A percentile compares a stretch with the other conserved stretches of the same genome.
phyloP scores from a whole-genome alignment of 2,329 filamentous ascomycete genomes.

The Tolypocladium amazonense region DNA sequence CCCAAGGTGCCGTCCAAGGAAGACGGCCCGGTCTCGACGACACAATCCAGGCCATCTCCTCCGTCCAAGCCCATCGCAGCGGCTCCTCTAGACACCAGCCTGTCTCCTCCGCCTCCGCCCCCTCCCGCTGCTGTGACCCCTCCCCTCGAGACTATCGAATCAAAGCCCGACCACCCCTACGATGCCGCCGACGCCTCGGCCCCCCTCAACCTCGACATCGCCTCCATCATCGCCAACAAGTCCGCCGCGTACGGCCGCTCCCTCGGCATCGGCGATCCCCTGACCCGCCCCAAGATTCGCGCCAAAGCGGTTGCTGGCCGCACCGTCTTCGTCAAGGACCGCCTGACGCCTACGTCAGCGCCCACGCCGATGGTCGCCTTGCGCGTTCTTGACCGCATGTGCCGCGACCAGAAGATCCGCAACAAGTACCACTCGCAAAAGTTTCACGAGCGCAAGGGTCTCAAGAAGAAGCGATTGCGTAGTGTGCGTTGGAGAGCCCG shows the following conservation, averaged over 20 bases:
- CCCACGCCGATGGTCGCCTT: conserved; percentile 35
- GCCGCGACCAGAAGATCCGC: conserved; percentile 44
- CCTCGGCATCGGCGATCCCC: conserved; percentile 12
- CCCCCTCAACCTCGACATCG: conserved; percentile 20
- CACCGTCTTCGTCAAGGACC: conserved; percentile 26
- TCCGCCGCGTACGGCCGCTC: conserved; percentile 11
- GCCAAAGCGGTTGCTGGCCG: conserved; percentile 23
- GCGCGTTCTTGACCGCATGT: conserved; percentile 25
- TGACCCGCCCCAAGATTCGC: conserved; percentile 16
- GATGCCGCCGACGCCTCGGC: conserved; percentile 12
- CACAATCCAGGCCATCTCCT: background rate
- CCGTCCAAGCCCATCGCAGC: conserved; percentile 1
- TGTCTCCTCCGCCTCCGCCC: conserved; percentile 12
- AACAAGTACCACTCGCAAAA: conserved; percentile 46
- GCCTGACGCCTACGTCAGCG: conserved; percentile 15
- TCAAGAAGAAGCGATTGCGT: conserved; percentile 67
- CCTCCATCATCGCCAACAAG: conserved; percentile 23
- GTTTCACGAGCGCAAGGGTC: conserved; percentile 64
- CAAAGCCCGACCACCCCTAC: conserved; percentile 10
- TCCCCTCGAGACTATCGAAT: background rate
- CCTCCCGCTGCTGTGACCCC: conserved; percentile 1
- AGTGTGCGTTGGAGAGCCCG: conserved; percentile 58
- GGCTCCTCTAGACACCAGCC: conserved; percentile 5
- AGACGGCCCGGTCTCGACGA: conserved; percentile 4
- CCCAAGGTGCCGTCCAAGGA: conserved; percentile 4